Percentiles rank a stretch among this genome's conserved stretches.
Conservation (phyloP, 2,329 filamentous ascomycete genomes). For the Exophiala viscosa region DNA sequence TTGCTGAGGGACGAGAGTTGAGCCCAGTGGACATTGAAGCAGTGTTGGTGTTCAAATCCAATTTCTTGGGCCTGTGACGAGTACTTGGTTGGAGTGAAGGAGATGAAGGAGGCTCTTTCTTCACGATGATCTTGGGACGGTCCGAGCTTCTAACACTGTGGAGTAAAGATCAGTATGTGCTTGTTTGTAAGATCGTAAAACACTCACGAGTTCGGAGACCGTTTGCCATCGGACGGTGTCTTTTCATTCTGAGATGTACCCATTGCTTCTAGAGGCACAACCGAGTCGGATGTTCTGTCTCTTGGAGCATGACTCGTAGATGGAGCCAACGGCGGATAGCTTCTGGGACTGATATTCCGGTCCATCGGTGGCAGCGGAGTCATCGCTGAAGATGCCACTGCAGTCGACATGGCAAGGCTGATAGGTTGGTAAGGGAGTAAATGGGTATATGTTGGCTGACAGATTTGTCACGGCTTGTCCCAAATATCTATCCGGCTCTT, state of each 20-base stretch:
- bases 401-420: constrained; percentile 43
- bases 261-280: constrained; percentile 8
- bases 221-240: constrained; percentile 48
- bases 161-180: constrained; percentile 20
- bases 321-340: constrained; percentile 41
- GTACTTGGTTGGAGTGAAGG: constrained; percentile 68
- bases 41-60: constrained; percentile 64
- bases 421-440: constrained; percentile 1
- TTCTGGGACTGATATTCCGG: constrained; percentile 44
- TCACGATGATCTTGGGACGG: constrained; percentile 81
- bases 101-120: constrained; percentile 85
- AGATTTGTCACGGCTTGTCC: neutral
- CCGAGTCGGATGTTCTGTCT: constrained; percentile 19
- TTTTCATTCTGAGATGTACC: constrained; percentile 19
- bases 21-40: constrained; percentile 39
- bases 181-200: constrained; percentile 25
- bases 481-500: neutral
- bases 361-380: constrained; percentile 44
- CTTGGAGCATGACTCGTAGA: constrained; percentile 31
- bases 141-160: constrained; percentile 46
- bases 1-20: constrained; percentile 58
- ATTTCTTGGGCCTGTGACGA: constrained; percentile 69
- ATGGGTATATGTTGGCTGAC: neutral
- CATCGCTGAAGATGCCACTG: constrained; percentile 44
- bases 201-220: constrained; percentile 51